Evolutionary conservation across 2,329 filamentous ascomycete species (phyloP), one percentile per base, ranked within the genome.

Genomic region (Lithohypha guttulata): DNA sequence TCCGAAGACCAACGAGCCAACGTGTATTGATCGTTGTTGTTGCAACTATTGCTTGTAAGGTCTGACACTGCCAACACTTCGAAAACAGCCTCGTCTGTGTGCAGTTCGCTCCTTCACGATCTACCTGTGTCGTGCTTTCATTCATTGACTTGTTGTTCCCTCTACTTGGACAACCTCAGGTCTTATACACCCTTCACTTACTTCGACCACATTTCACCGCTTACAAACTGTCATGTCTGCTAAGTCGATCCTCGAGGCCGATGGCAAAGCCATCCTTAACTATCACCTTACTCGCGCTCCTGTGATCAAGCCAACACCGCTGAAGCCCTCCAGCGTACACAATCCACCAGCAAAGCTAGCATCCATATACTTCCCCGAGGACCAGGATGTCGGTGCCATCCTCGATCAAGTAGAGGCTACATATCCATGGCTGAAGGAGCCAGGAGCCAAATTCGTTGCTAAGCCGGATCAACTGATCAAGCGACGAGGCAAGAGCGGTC

Each of bases 261-360:
- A 98, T 73, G 91, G 91, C 78, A 98, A 98, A 83, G 91, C 91
- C 77, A 96, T 98, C 73, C 77, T 98, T 77, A 96, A 95, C 83
- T 98, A 96, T 77, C 91, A 96, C 75, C 86, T 98, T 69, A 96
- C 91, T 57, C 83, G 91, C 63, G 85, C 91, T 55, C 81, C 86
- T 52, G 82, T 93, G 65, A 94, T 98, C 78, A 96, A 95, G 82
- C 84, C 89, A 53, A 89, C 86, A 59, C 86, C 91, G 68, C 85
- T 96, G 42, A 84, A 87, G 54, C 63, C 75, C 52, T 73, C 83
- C 50, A 66, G 82, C 51, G 91, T 77, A 64, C 91, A 98, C 79
- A 96, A 96, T 72, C 71, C 91, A 54, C 80, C 91, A 47, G 71
- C 87, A 55, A 89, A 84, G 68, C 79, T 96, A 56, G 89, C 89